A percentile compares a stretch with the other conserved stretches of the same genome.
phyloP scores from a whole-genome alignment of 2,329 filamentous ascomycete species.

The Elsinoe perseae region DNA sequence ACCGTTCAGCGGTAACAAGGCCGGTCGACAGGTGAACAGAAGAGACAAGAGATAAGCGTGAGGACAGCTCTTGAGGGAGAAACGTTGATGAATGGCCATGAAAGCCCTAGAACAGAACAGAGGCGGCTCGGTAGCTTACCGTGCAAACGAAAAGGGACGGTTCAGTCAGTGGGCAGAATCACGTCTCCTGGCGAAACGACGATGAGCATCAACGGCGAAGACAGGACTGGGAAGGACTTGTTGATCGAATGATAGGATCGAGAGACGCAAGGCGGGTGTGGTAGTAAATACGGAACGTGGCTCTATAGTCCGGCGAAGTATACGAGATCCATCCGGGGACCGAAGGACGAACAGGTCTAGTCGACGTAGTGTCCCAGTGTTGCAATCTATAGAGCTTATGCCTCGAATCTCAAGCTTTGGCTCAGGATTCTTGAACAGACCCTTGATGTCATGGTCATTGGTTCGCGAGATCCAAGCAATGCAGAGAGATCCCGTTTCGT shows the following conservation, averaged over 20 bases:
- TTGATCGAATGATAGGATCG: neutral
- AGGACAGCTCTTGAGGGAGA: neutral
- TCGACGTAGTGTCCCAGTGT: neutral
- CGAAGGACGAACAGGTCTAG: neutral
- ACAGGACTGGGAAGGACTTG: neutral
- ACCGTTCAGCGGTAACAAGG: constrained; percentile 1
- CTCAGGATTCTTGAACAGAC: neutral
- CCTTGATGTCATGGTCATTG: neutral
- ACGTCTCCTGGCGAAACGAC: neutral
- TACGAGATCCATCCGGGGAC: neutral
- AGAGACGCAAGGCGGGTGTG: neutral
- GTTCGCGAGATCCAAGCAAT: neutral
- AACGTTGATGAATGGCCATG: neutral
- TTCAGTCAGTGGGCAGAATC: neutral
- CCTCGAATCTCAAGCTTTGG: neutral
- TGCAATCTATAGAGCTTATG: neutral
- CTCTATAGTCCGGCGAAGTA: neutral
- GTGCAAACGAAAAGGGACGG: neutral
- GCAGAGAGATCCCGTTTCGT: neutral
- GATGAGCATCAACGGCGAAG: constrained; percentile 5
- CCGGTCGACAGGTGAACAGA: constrained; percentile 4
- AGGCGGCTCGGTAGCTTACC: constrained; percentile 8
- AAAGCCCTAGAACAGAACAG: neutral
- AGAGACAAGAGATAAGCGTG: neutral
- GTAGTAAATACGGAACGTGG: constrained; percentile 8